Conservation (phyloP, 805 yeast species). For the Yamadazyma insecticola region DNA sequence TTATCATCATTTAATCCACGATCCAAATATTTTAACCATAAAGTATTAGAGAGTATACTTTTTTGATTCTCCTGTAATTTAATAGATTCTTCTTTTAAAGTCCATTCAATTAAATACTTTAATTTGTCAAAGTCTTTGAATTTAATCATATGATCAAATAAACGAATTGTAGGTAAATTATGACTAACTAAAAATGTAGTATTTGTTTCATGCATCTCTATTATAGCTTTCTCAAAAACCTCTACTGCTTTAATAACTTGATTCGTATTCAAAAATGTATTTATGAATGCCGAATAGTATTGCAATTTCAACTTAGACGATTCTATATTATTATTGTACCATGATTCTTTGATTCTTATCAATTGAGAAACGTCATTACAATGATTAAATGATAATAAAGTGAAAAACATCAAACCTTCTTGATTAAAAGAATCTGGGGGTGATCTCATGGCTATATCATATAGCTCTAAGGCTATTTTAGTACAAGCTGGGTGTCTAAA, state of each 20-base stretch:
- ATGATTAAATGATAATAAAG: too few species aligned
- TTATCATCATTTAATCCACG: conserved; percentile 20
- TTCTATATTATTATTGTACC: too few species aligned
- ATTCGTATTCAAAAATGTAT: conserved; percentile 17
- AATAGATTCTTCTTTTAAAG: conserved; percentile 9
- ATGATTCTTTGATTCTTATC: too few species aligned
- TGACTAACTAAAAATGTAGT: too few species aligned
- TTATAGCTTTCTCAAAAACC: conserved; percentile 1
- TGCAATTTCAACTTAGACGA: conserved; percentile 2
- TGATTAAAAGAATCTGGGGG: too few species aligned
- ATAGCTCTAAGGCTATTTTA: too few species aligned
- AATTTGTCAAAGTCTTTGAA: conserved; percentile 22
- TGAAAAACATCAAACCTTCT: too few species aligned
- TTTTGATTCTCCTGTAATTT: conserved; percentile 4
- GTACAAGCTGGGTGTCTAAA: too few species aligned
- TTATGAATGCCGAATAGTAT: conserved; percentile 20
- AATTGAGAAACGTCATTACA: too few species aligned
- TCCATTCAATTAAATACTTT: too few species aligned
- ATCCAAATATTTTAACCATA: conserved; percentile 21
- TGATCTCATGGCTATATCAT: too few species aligned
- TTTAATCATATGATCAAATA: conserved; percentile 13
- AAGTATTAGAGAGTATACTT: not conserved
- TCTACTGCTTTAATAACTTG: conserved; percentile 19
- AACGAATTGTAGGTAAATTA: conserved; percentile 14
- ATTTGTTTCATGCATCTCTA: too few species aligned